Evolutionary conservation across 306 rosid species (phyloP).

Genomic region (Inga leiocalycina): DNA sequence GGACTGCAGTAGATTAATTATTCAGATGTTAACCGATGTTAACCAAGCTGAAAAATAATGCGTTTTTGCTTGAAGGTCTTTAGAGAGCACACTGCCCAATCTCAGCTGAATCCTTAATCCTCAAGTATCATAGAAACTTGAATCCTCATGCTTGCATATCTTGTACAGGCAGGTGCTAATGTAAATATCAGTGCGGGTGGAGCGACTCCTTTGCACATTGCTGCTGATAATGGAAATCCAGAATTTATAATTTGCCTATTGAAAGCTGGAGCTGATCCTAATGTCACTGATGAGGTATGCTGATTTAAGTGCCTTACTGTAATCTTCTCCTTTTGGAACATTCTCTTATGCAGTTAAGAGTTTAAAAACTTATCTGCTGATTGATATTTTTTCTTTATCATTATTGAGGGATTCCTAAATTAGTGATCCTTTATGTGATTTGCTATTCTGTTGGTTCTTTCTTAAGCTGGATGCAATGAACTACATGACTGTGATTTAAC

Average conservation of each 20-base stretch:
- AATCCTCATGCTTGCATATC: slow-evolving; percentile 33
- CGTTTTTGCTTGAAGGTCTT: slow-evolving; percentile 20
- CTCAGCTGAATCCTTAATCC: neutral
- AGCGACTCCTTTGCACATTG: slow-evolving; percentile 91
- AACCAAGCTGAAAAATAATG: neutral
- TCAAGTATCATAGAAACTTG: slow-evolving; percentile 41
- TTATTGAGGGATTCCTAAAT: neutral
- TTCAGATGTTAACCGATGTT: slow-evolving; percentile 1
- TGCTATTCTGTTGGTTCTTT: neutral
- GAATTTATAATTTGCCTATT: slow-evolving; percentile 69
- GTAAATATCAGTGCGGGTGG: slow-evolving; percentile 91
- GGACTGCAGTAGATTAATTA: neutral
- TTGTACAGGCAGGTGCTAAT: slow-evolving; percentile 78
- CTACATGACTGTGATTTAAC: neutral
- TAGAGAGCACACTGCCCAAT: neutral
- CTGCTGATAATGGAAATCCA: slow-evolving; percentile 73
- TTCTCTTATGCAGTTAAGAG: neutral
- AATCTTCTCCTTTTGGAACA: slow-evolving; percentile 15
- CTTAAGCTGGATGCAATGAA: neutral
- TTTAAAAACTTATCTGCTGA: neutral
- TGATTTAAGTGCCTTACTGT: neutral
- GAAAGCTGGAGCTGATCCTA: slow-evolving; percentile 90
- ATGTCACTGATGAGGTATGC: slow-evolving; percentile 75
- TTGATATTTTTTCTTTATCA: too few relatives aligned
- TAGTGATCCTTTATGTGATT: neutral